phyloP scores from a whole-genome alignment of 768 basidiomycete species.

The Dioszegia hungarica region DNA sequence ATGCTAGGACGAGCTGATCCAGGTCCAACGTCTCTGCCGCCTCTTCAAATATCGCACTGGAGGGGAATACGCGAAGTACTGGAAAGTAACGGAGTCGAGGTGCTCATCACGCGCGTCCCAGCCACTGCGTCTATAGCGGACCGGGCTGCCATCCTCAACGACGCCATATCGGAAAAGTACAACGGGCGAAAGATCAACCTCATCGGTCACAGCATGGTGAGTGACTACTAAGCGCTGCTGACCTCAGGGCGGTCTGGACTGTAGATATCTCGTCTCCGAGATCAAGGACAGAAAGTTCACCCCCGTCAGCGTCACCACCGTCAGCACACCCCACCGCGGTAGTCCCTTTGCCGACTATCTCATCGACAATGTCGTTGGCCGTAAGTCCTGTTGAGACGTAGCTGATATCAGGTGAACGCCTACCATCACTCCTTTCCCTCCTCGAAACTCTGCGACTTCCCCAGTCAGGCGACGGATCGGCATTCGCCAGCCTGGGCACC shows the following conservation, averaged over 20 bases:
- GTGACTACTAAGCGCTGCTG: constrained; percentile 6
- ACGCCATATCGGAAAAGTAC: constrained; percentile 71
- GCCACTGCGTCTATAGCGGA: constrained; percentile 84
- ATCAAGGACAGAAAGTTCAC: constrained; percentile 70
- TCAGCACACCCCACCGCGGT: constrained; percentile 90
- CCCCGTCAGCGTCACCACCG: constrained; percentile 83
- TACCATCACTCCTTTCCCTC: constrained; percentile 51
- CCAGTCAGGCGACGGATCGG: constrained; percentile 89
- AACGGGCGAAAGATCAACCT: constrained; percentile 81
- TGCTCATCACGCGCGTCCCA: constrained; percentile 88
- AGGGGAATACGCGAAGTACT: constrained; percentile 91
- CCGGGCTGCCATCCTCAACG: constrained; percentile 82
- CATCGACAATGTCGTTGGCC: constrained; percentile 49
- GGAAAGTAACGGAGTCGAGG: constrained; percentile 78
- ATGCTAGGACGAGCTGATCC: constrained; percentile 10
- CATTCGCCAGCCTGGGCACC: constrained; percentile 80
- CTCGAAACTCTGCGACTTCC: constrained; percentile 76
- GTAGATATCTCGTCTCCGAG: constrained; percentile 78
- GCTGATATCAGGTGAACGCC: constrained; percentile 37
- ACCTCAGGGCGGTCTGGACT: constrained; percentile 81
- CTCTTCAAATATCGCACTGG: constrained; percentile 85
- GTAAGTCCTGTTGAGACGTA: constrained; percentile 18
- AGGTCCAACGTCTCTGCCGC: constrained; percentile 34
- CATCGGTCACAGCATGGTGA: constrained; percentile 78
- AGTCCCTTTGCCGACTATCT: constrained; percentile 84